A percentile compares a stretch with the other conserved stretches of the same genome.
phyloP scores from a whole-genome alignment of 352 stramenopile species.

The Thalassiosira pacifica region DNA sequence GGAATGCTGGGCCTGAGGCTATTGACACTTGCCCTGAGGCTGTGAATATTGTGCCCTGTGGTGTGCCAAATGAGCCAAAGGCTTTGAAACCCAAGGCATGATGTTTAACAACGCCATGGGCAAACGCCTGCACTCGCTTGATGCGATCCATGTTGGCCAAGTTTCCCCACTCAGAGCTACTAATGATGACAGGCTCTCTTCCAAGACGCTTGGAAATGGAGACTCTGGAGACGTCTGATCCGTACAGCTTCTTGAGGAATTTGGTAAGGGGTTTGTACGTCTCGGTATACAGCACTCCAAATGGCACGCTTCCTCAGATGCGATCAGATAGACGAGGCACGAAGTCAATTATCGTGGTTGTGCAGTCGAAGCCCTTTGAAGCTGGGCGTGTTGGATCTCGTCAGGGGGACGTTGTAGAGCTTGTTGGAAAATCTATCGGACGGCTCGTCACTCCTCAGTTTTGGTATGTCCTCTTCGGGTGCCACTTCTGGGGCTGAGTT shows the following conservation, averaged over 20 bases:
- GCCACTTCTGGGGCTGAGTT: too few species aligned
- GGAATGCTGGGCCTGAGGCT: too few species aligned
- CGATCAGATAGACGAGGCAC: constrained; percentile 56
- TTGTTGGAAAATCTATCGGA: constrained; percentile 71
- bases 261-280: constrained; percentile 96
- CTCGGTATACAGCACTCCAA: constrained; percentile 92
- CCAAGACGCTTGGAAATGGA: constrained; percentile 94
- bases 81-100: too few species aligned
- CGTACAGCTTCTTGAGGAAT: constrained; percentile 96
- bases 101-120: constrained; percentile 86
- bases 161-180: constrained; percentile 96
- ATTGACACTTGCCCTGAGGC: too few species aligned
- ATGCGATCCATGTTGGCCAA: constrained; percentile 99
- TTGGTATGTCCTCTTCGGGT: constrained; percentile 62
- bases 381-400: constrained; percentile 52
- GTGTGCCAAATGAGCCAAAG: too few species aligned
- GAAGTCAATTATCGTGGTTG: constrained; percentile 61
- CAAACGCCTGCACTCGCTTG: constrained; percentile 98
- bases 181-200: constrained; percentile 95
- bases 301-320: constrained; percentile 68
- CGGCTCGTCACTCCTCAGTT: constrained; percentile 61
- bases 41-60: too few species aligned
- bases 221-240: constrained; percentile 94
- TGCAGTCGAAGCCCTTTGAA: constrained; percentile 66
- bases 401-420: constrained; percentile 60